Base-by-base conservation (phyloP, 2,329 filamentous ascomycete species). In the Aspergillus bombycis region DNA sequence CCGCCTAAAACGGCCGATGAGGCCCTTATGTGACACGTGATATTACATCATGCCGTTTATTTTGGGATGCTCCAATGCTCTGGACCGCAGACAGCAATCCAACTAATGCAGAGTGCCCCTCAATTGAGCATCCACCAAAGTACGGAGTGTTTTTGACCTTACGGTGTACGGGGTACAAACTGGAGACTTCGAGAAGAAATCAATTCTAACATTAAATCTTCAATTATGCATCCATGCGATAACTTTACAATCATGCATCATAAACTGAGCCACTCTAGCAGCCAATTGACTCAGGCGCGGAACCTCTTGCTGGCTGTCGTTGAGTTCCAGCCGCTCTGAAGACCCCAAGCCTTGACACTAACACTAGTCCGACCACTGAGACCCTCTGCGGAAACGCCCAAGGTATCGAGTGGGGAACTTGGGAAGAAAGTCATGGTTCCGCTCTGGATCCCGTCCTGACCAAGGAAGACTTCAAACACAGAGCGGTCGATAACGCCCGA, bases 381-480 rank as follows among this genome's bases (percentile, higher is more conserved):
- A 16, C 53, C 65, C 12, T 55, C 34, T 21, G 59, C 63, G 0
- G 66, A 74, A 0, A 56, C 64, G 0, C 70, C 69, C 23, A 71
- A 65, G 9, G 72, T 57, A 36, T 78, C 72, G 14, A 79, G 61
- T 12, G 64, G 65, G 3, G 78, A 71, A 2, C 77, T 75, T 0
- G 86, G 81, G 70, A 82, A 88, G 68, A 86, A 86, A 0, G 80
- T 78, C 53, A 81, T 78, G 2, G 84, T 87, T 0, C 75, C 85
- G 36, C 77, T 79, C 57, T 82, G 79, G 59, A 83, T 76, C 0
- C 85, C 85, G n/a, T 55, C 52, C 1, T 80, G 80, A 61, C 86
- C 82, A 32, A 87, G 62, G 66, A 86, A 87, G 3, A 87, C 74
- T 70, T 88, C 86, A 9, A 86, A 74, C 30, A 88, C 82, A 14